phyloP scores from a whole-genome alignment of 2,329 filamentous ascomycete species.

The Aspergillus fijiensis region DNA sequence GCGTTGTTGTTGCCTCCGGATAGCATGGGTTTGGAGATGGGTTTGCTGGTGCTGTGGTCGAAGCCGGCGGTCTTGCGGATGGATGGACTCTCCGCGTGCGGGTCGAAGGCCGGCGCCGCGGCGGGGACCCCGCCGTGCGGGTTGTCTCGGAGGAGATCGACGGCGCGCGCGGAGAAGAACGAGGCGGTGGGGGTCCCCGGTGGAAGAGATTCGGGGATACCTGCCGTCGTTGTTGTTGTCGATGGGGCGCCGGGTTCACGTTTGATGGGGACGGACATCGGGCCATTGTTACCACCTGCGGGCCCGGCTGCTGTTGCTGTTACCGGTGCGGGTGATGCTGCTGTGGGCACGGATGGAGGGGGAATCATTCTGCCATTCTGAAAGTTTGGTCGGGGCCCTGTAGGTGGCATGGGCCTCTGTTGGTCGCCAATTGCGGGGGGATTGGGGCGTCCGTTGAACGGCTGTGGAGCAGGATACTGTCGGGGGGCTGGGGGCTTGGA shows the following conservation, averaged over 20 bases:
- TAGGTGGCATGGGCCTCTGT: constrained; percentile 18
- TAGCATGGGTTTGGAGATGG: constrained; percentile 57
- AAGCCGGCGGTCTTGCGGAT: constrained; percentile 86
- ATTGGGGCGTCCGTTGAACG: constrained; percentile 22
- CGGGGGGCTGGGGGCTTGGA: constrained; percentile 35
- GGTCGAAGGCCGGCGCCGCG: constrained; percentile 64
- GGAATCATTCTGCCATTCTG: constrained; percentile 20
- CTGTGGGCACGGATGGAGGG: not conserved
- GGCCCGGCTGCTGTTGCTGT: constrained; percentile 19
- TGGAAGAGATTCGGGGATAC: constrained; percentile 26
- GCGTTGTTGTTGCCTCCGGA: constrained; percentile 11
- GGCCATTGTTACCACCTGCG: constrained; percentile 13
- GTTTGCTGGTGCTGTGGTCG: constrained; percentile 75
- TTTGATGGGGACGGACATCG: constrained; percentile 24
- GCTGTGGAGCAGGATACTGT: constrained; percentile 25
- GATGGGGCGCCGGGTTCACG: constrained; percentile 19
- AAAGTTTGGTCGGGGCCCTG: constrained; percentile 20
- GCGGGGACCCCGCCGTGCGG: constrained; percentile 42
- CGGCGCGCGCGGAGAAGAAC: constrained; percentile 71
- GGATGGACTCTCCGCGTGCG: constrained; percentile 74
- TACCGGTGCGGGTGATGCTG: constrained; percentile 2
- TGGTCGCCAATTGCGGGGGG: constrained; percentile 17
- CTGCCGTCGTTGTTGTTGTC: constrained; percentile 11
- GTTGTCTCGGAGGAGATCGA: constrained; percentile 57
- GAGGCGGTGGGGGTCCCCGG: constrained; percentile 51